Evolutionary conservation across 129 eudicot species (phyloP), one percentile per base, ranked within the genome.

Genomic region (Pulicaria dysenterica): DNA sequence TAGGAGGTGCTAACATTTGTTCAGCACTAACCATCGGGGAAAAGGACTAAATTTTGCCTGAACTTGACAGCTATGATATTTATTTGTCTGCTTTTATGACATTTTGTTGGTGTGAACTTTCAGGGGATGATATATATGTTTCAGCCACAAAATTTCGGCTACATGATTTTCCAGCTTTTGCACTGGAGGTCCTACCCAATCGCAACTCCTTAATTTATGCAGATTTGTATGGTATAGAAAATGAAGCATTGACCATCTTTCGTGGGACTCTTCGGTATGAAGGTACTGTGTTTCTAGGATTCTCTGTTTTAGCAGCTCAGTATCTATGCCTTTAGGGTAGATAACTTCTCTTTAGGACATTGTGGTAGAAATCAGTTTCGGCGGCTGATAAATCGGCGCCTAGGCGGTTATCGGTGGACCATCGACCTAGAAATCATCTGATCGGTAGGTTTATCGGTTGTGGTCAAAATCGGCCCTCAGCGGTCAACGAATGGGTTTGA

Each of bases 221-320:
- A 51, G 94, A 94, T 67, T 75, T 95, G 16, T 95, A 95, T 56
- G 91, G 97, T 3, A 95, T 95, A 47, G 79, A 70, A 65, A 79
- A 83, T 53, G 99, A 95, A 86, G 99, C 99, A 13, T 83, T 77
- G 48, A 95, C 99, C 51, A 67, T 95, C 73, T 95, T 95, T 68
- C 94, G 99, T 50, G 99, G 96, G 77, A 91, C 96, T 68, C 94
- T 95, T 24, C 96, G 99, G 54, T 95, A 88, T 65, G 96, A 91
- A 95, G 99, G 99, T 77, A 85, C 57, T 65, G 38, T 55, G 42
- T 72, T 41, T 67, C 55, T 62, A 39, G 16, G 31, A 24, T 24
- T 24, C 31, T 24, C 31, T 24, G 31, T 24, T 24, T 24, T 24
- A 24, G 2, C 31, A 24, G 31, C 31, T 24, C 2, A 2, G 31